These are phyloP conservation scores for Monosporascus sp. DNA, from an alignment of 2,329 filamentous ascomycete genomes.

Conservation along the genomic window DNA sequence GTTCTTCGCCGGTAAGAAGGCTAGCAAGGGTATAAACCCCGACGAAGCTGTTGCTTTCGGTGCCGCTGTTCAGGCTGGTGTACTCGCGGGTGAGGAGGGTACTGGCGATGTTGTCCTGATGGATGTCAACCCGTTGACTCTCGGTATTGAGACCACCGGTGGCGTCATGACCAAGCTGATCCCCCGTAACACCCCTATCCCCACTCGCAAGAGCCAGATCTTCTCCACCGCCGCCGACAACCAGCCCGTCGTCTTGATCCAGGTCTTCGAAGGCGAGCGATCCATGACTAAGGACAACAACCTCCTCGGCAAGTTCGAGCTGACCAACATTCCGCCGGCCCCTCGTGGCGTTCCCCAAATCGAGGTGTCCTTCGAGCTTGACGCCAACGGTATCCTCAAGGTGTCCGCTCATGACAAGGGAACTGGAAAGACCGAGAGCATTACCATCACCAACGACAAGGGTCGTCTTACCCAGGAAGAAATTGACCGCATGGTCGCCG, in stretches of 20 bases:
- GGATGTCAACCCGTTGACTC: constrained; percentile 94
- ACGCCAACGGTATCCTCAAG: constrained; percentile 97
- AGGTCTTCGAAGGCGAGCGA: constrained; percentile 92
- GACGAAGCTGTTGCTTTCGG: constrained; percentile 98
- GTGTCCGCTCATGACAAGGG: constrained; percentile 96
- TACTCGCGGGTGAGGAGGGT: constrained; percentile 82
- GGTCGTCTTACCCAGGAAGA: constrained; percentile 93
- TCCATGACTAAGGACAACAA: constrained; percentile 97
- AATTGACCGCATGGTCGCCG: constrained; percentile 98
- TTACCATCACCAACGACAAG: constrained; percentile 99
- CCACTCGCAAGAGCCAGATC: constrained; percentile 95
- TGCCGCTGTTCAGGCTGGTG: constrained; percentile 94
- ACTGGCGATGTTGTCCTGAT: constrained; percentile 82
- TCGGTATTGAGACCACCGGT: constrained; percentile 95
- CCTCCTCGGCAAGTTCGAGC: constrained; percentile 94
- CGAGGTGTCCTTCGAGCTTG: constrained; percentile 95
- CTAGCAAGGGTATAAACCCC: constrained; percentile 98
- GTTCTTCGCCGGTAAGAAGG: constrained; percentile 93
- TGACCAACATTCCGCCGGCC: constrained; percentile 90
- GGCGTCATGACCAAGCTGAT: constrained; percentile 98
- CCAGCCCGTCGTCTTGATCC: constrained; percentile 91
- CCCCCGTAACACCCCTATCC: constrained; percentile 88
- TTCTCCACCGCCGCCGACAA: constrained; percentile 97
- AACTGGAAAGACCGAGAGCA: constrained; percentile 93
- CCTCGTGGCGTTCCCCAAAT: constrained; percentile 97